phyloP scores from a whole-genome alignment of 176 grass and related monocot genomes.

The Microstegium vimineum region DNA sequence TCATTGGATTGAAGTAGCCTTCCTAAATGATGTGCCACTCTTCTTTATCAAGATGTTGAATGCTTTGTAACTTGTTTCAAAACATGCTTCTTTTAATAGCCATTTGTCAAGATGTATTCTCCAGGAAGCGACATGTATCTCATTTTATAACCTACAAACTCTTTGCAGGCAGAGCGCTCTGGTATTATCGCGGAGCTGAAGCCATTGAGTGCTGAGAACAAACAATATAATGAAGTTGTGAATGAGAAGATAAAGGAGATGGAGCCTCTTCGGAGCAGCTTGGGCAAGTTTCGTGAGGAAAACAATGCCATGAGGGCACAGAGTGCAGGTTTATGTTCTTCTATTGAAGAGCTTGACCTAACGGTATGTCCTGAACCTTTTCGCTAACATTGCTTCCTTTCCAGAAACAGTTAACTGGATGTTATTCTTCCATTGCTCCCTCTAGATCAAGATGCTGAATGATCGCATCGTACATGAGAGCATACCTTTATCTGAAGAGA shows the following conservation, averaged over 20 bases:
- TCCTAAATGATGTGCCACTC: neutral
- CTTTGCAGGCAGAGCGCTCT: conserved; percentile 63
- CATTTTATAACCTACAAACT: conserved; percentile 5
- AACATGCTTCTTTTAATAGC: neutral
- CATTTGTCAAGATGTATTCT: neutral
- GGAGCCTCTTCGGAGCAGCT: conserved; percentile 64
- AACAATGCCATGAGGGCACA: conserved; percentile 74
- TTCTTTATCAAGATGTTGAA: neutral
- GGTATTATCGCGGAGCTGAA: conserved; percentile 61
- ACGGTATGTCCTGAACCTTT: conserved; percentile 41
- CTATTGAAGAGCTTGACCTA: conserved; percentile 85
- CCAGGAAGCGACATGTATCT: neutral
- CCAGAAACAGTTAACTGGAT: conserved; percentile 27
- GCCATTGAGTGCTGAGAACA: conserved; percentile 73
- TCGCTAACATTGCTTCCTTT: neutral
- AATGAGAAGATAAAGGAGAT: conserved; percentile 81
- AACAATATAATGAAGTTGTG: conserved; percentile 56
- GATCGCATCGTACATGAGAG: conserved; percentile 88
- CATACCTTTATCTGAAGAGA: conserved; percentile 83
- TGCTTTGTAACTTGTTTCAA: conserved; percentile 20
- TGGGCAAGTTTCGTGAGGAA: conserved; percentile 78
- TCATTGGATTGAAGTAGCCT: neutral
- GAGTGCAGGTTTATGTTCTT: conserved; percentile 82
- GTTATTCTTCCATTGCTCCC: conserved; percentile 17
- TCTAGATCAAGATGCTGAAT: conserved; percentile 76